These are phyloP conservation scores for Nannizziopsis barbatae DNA, from an alignment of 2,329 filamentous ascomycete genomes.

Conservation along the genomic window DNA sequence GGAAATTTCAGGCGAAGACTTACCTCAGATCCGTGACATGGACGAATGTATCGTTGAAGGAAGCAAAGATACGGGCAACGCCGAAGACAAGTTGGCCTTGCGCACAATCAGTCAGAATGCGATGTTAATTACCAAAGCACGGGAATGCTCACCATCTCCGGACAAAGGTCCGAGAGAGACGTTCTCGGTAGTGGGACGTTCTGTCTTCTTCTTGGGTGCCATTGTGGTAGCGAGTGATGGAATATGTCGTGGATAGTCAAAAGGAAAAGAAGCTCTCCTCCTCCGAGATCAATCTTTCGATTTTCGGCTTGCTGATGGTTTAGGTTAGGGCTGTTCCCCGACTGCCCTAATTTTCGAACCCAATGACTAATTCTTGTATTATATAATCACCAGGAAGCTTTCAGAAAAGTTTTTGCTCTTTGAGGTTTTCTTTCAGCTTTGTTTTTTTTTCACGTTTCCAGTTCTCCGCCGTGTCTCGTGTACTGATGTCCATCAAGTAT, in stretches of 20 bases:
- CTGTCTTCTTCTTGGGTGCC: conserved; percentile 84
- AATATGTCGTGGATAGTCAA: conserved; percentile 33
- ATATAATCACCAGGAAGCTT: not conserved
- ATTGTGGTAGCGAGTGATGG: conserved; percentile 51
- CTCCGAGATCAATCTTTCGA: not conserved
- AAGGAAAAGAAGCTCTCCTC: conserved; percentile 25
- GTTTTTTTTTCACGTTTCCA: no score
- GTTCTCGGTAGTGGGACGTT: conserved; percentile 80
- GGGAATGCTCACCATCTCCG: conserved; percentile 63
- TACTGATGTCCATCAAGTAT: not conserved
- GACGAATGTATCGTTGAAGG: conserved; percentile 88
- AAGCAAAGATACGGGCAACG: conserved; percentile 95
- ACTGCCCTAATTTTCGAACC: conserved; percentile 13
- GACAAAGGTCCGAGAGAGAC: conserved; percentile 95
- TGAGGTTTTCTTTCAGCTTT: not conserved
- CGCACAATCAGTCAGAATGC: conserved; percentile 15
- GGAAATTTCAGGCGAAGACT: conserved; percentile 26
- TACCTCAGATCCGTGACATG: conserved; percentile 98
- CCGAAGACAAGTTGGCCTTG: conserved; percentile 96
- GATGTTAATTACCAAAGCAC: not conserved
- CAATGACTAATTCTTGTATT: not conserved
- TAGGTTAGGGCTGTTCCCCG: conserved; percentile 9
- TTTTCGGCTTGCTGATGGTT: conserved; percentile 4
- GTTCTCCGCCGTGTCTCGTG: no score
- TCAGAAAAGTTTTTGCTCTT: not conserved